Base-by-base conservation (phyloP, 768 basidiomycete species). In the Leccinellum rugosiceps region DNA sequence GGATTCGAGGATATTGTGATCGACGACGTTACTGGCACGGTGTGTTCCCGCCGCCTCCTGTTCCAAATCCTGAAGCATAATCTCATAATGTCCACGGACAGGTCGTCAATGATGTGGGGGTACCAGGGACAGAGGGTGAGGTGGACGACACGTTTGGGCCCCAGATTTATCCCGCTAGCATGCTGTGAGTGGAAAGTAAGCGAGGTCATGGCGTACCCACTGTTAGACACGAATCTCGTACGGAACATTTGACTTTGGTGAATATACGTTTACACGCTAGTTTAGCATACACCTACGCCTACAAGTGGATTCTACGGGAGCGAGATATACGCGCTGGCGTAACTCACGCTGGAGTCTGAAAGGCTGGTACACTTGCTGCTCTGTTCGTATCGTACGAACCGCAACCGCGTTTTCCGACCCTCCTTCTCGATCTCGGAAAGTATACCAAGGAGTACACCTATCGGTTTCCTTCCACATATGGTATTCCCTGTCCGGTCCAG, bases 401-500 rank as follows among this genome's bases (percentile, higher is more conserved):
- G 83, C 52, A 94, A 70, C 23, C 72, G 77, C 61, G 60, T 50
- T 26, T 58, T 63, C 58, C 56, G 66, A 47, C 70, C 55, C 30
- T 74, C 71, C 50, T 75, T 73, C 70, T 85, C 83, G 57, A 95
- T 68, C 4, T 72, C 73, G 6, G 83, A 65, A 50, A 98, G 70
- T 7, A 92, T 87, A 1, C 91, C 91, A 15, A 98, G 77, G 2
- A 99, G 76, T 5, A 98, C 91, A 0, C 94, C 92, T 52, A 99
- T 98, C 1, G 97, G 94, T 65, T 98, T 94, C 38, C 97, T 80
- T 3, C 97, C 97, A 68, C 97, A 99, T 46, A 99, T 97, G 1
- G 97, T 98, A 75, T 99, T 99, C 75, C 87, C 84, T 32, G 92
- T 95, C 57, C 77, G 74, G 13, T 75, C 68, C 2, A 93, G 79